Evolutionary conservation across 1,284 basidiomycete genomes (phyloP), one percentile per base, ranked within the genome.

Genomic region (Ceratobasidium sp.): DNA sequence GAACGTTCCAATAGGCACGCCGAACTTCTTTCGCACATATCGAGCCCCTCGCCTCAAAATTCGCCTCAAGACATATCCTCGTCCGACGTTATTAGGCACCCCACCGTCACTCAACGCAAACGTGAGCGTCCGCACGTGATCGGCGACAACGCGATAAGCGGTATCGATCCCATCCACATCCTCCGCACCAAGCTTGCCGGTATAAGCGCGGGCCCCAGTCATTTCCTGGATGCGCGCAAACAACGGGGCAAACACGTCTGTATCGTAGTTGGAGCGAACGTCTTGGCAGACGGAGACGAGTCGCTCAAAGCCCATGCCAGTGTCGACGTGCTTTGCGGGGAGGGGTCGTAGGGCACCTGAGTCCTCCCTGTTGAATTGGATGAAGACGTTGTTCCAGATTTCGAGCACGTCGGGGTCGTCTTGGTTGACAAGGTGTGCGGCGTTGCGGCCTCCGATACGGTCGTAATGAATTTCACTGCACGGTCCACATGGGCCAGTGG

Each of bases 331-430:
- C 82, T 96, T 95, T 58, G 92, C 89, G 28, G 98, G 97, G 21
- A 99, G 87, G 0, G 89, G 76, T 73, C 89, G 90, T 18, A 99
- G 87, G 18, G 89, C 89, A 66, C 93, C 93, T 75, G 96, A 92
- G 49, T 90, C 87, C 82, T 98, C 97, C 49, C 97, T 92, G 82
- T 99, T 99, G 85, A 93, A 99, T 79, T 98, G 96, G 80, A 99
- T 98, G 82, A 98, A 99, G 73, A 99, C 97, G 82, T 98, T 98
- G 85, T 99, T 99, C 97, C 97, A 99, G 78, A 99, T 96, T 83
- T 99, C 98, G 74, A 99, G 87, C 5, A 99, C 97, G 77, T 96
- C 89, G 4, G 97, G 94, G 80, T 99, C 96, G 81, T 98, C 95
- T 79, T 91, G 87, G 82, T 98, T 98, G 79, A 99, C 96, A 66